A percentile compares a stretch with the other conserved stretches of the same genome.
Evolutionary conservation across 2,329 filamentous ascomycete species (phyloP).

Genomic region (Karstenula rhodostoma): DNA sequence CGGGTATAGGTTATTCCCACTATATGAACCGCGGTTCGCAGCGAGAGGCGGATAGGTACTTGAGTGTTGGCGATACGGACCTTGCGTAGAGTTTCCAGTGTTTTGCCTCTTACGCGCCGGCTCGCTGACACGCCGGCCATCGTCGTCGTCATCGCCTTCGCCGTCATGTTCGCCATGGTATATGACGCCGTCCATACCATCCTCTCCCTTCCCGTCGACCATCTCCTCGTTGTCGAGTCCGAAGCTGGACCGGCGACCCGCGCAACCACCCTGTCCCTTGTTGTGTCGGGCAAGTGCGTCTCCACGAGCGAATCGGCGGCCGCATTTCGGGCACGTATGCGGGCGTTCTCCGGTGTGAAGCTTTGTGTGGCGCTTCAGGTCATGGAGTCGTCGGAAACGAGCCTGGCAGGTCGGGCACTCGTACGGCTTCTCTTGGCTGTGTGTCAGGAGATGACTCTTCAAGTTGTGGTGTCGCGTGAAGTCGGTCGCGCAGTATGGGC

Average conservation of each 20-base stretch:
- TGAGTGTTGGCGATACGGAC: conserved; percentile 70
- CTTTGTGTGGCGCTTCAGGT: conserved; percentile 95
- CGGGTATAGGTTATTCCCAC: conserved; percentile 47
- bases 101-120: conserved; percentile 77
- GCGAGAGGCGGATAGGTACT: conserved; percentile 81
- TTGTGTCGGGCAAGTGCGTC: conserved; percentile 94
- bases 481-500: conserved; percentile 93
- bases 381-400: conserved; percentile 90
- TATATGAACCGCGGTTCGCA: conserved; percentile 38
- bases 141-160: conserved; percentile 62
- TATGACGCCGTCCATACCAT: conserved; percentile 70
- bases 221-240: conserved; percentile 80
- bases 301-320: conserved; percentile 91
- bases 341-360: conserved; percentile 95
- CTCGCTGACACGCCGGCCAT: conserved; percentile 68
- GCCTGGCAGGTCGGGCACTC: conserved; percentile 92
- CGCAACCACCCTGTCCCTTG: conserved; percentile 94
- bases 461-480: conserved; percentile 98
- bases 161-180: conserved; percentile 70
- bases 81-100: conserved; percentile 61
- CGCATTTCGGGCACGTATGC: conserved; percentile 93
- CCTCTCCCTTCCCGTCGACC: conserved; percentile 56
- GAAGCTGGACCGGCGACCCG: conserved; percentile 87
- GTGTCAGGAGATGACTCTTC: conserved; percentile 95
- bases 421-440: conserved; percentile 98